These are phyloP conservation scores for Marasmius sp. DNA, from an alignment of 1,284 basidiomycete genomes.

Conservation along the genomic window DNA sequence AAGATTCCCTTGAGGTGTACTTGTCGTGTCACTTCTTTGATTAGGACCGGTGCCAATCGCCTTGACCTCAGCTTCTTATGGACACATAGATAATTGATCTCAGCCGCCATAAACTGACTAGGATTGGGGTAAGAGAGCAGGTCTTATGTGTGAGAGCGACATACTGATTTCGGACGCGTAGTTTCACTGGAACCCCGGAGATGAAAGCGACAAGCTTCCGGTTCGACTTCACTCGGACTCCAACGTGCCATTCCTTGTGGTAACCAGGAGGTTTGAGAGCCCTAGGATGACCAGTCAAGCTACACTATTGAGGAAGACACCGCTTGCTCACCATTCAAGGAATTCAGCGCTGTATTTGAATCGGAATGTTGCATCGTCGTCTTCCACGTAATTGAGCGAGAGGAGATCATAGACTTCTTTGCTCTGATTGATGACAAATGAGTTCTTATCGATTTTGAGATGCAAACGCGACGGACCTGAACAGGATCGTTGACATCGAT, in stretches of 20 bases:
- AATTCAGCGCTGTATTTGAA: slow-evolving; percentile 98
- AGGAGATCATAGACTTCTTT: slow-evolving; percentile 93
- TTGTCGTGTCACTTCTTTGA: slow-evolving; percentile 97
- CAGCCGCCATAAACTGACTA: slow-evolving; percentile 74
- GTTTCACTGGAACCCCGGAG: slow-evolving; percentile 86
- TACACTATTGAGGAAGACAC: neutral
- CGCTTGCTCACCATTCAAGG: slow-evolving; percentile 77
- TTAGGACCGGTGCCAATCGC: slow-evolving; percentile 93
- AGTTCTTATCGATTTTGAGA: neutral
- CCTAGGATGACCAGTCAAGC: slow-evolving; percentile 48
- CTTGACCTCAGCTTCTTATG: slow-evolving; percentile 98
- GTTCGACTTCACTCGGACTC: slow-evolving; percentile 87
- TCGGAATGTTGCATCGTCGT: slow-evolving; percentile 92
- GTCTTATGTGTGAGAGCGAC: slow-evolving; percentile 23
- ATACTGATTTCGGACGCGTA: slow-evolving; percentile 81
- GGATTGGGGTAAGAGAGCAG: slow-evolving; percentile 3
- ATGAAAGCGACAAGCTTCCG: slow-evolving; percentile 98
- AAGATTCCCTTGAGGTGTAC: slow-evolving; percentile 90
- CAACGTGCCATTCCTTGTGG: slow-evolving; percentile 92
- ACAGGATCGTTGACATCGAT: slow-evolving; percentile 80
- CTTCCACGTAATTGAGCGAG: slow-evolving; percentile 95
- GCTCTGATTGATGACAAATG: slow-evolving; percentile 46
- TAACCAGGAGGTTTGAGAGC: slow-evolving; percentile 94
- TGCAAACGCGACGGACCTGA: slow-evolving; percentile 45
- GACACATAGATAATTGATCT: slow-evolving; percentile 98